These are phyloP conservation scores for Kluyveromyces lactis DNA, from an alignment of 805 yeast species.

Conservation along the genomic window DNA sequence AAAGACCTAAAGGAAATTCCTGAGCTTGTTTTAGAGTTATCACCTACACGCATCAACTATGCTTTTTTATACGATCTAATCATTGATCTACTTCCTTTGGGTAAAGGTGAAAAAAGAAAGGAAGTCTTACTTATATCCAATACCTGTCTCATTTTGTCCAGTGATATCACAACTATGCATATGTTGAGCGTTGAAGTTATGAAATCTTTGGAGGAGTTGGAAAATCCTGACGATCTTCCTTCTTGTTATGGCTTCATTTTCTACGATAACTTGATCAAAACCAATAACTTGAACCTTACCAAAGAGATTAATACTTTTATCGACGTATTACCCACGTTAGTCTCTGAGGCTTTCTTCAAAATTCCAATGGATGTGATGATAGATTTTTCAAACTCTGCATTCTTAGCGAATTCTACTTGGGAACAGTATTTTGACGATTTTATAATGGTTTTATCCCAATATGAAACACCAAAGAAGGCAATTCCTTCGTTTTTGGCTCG, in stretches of 20 bases:
- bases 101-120: slow-evolving; percentile 5
- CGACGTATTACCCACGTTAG: slow-evolving; percentile 27
- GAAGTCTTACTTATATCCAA: slow-evolving; percentile 4
- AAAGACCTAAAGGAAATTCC: slow-evolving; percentile 10
- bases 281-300: slow-evolving; percentile 13
- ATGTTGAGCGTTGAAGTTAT: neutral
- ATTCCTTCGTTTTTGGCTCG: slow-evolving; percentile 28
- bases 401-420: slow-evolving; percentile 13
- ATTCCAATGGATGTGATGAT: slow-evolving; percentile 28
- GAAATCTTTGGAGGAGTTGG: neutral
- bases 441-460: slow-evolving; percentile 6
- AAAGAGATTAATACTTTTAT: slow-evolving; percentile 29
- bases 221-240: neutral
- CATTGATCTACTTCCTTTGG: slow-evolving; percentile 6
- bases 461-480: slow-evolving; percentile 13
- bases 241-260: slow-evolving; percentile 25
- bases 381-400: slow-evolving; percentile 24
- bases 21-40: slow-evolving; percentile 16
- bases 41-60: slow-evolving; percentile 12
- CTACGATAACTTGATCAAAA: slow-evolving; percentile 21
- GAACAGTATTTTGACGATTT: slow-evolving; percentile 30
- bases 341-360: slow-evolving; percentile 26
- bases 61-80: slow-evolving; percentile 8
- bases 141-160: slow-evolving; percentile 8
- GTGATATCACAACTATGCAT: neutral